Percentiles rank a stretch among this genome's conserved stretches.
Conservation (phyloP, 148 eudicot genomes). For the Heliamphora exappendiculata region DNA sequence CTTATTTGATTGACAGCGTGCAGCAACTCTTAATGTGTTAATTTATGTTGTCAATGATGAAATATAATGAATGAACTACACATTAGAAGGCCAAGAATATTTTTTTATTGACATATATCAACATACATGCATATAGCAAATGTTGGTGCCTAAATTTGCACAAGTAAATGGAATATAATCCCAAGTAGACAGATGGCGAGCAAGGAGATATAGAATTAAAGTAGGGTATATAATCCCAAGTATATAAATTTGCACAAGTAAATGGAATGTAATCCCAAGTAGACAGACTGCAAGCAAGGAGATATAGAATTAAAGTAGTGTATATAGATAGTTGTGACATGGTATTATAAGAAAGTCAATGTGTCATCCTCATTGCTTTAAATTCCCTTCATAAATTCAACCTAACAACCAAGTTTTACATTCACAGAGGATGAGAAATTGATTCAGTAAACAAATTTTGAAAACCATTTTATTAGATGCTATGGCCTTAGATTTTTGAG, state of each 20-base stretch:
- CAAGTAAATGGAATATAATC: neutral
- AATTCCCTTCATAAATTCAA: neutral
- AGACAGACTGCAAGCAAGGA: neutral
- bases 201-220: too few species aligned
- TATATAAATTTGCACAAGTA: neutral
- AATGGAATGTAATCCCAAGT: neutral
- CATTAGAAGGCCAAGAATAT: too few species aligned
- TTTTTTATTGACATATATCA: too few species aligned
- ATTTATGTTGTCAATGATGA: neutral
- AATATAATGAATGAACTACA: neutral
- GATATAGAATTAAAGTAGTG: too few species aligned
- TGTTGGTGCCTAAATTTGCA: neutral
- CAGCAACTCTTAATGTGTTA: neutral
- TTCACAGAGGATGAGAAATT: neutral
- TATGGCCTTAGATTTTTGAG: neutral
- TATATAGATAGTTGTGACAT: too few species aligned
- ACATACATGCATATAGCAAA: neutral
- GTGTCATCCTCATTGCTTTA: too few species aligned
- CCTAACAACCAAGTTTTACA: neutral
- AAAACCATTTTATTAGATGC: neutral
- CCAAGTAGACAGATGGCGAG: neutral
- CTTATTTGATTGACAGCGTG: neutral
- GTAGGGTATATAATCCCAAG: too few species aligned
- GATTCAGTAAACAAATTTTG: neutral
- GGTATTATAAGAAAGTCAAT: too few species aligned